Evolutionary conservation across 1,284 basidiomycete species (phyloP), one percentile per base, ranked within the genome.

Genomic region (Ceratobasidium sp.): DNA sequence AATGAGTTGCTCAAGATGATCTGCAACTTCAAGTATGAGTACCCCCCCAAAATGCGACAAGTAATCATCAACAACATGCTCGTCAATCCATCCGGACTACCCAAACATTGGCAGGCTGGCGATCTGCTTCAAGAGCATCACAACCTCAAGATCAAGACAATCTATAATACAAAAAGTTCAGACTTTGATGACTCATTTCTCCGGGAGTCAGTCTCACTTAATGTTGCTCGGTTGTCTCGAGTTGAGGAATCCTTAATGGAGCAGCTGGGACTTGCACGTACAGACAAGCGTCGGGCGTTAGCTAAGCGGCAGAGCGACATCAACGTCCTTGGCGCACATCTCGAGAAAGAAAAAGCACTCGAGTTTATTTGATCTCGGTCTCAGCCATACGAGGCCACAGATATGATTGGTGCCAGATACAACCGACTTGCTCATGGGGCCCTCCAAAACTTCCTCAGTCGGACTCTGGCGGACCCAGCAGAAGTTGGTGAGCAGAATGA

Each of bases 41-140:
- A 5, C 46, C 46, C 46, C 14, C 46, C 46, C 14, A 11, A 22
- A 49, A 16, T 49, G 14, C 46, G 13, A 49, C 16, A 16, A 16
- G 46, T 11, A 19, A 49, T 49, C 13, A 49, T 16, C 16, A 49
- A 22, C 16, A 49, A 49, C 13, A 49, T 49, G 14, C 46, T 49
- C 46, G 46, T 49, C 46, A 49, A 49, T 22, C 46, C 46, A 19
- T 49, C 46, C 13, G 46, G 46, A 16, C 46, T 16, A 2, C 22
- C 46, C 14, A 22, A 22, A 19, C 46, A 49, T 49, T 49, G 46
- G 46, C 46, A 49, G 46, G 46, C 46, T 49, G 46, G 46, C 46
- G 46, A 49, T 49, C 22, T 49, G 46, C 46, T 49, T 14, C 46
- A 49, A 49, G 46, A 49, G 46, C 46, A 49, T 49, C 46, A 49